Conservation (phyloP, 148 eudicot species). For the Fagopyrum homotropicum region DNA sequence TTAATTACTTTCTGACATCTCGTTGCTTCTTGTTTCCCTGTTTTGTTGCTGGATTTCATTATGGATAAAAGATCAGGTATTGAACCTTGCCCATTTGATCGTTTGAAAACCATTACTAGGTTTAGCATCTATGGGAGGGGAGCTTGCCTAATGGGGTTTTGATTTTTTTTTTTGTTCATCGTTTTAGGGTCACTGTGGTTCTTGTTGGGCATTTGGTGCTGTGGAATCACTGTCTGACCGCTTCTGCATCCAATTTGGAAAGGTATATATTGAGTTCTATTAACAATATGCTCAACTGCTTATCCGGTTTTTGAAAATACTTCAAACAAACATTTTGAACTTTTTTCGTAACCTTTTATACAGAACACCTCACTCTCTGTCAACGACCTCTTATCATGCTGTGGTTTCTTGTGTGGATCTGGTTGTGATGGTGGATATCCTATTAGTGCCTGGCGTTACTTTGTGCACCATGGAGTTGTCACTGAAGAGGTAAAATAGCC, state of each 20-base stretch:
- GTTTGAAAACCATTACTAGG: neutral
- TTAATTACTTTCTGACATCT: slow-evolving; percentile 1
- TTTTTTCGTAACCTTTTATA: slow-evolving; percentile 12
- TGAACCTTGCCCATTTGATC: slow-evolving; percentile 4
- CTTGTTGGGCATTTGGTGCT: slow-evolving; percentile 99
- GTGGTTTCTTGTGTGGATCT: slow-evolving; percentile 84
- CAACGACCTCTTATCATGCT: slow-evolving; percentile 90
- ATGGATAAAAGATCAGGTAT: slow-evolving; percentile 51
- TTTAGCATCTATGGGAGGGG: neutral
- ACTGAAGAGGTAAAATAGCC: slow-evolving; percentile 57
- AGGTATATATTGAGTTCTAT: slow-evolving; percentile 26
- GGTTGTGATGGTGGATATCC: slow-evolving; percentile 95
- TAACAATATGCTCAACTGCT: neutral
- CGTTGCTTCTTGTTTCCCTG: neutral
- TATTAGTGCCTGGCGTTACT: slow-evolving; percentile 74
- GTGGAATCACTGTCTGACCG: slow-evolving; percentile 89
- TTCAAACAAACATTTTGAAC: neutral
- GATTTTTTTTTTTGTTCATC: slow-evolving; percentile 7
- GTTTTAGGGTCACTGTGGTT: slow-evolving; percentile 92
- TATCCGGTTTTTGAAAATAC: neutral
- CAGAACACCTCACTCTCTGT: slow-evolving; percentile 73
- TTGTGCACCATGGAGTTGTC: slow-evolving; percentile 68
- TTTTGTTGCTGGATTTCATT: slow-evolving; percentile 16
- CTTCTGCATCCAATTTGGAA: slow-evolving; percentile 67
- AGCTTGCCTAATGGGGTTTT: slow-evolving; percentile 14